Conservation (phyloP, 2,329 filamentous ascomycete species). For the Penicillium sp. region DNA sequence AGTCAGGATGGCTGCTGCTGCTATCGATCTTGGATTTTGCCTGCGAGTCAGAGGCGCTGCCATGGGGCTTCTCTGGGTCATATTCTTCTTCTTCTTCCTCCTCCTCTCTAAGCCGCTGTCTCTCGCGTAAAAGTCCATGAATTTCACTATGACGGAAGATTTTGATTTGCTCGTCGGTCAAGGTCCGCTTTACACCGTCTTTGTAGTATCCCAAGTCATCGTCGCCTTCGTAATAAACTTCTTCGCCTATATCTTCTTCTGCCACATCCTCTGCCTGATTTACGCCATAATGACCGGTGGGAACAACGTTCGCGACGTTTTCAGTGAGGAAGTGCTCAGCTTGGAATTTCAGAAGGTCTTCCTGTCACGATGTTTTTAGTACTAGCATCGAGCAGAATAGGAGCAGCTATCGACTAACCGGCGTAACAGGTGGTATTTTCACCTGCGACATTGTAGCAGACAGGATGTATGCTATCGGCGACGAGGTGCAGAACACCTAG, state of each 20-base stretch:
- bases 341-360: conserved; percentile 59
- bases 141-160: conserved; percentile 90
- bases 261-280: background rate
- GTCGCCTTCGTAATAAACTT: conserved; percentile 26
- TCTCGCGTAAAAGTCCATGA: conserved; percentile 61
- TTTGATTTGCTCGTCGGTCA: conserved; percentile 85
- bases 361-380: conserved; percentile 35
- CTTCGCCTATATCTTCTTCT: conserved; percentile 20
- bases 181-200: conserved; percentile 80
- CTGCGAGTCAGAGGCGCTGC: background rate
- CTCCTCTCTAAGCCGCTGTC: conserved; percentile 29
- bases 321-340: conserved; percentile 53
- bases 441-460: conserved; percentile 16
- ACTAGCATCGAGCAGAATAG: background rate
- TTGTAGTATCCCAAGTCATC: conserved; percentile 77
- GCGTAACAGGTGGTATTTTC: conserved; percentile 32
- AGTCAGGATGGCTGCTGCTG: background rate
- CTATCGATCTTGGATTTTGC: background rate
- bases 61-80: background rate
- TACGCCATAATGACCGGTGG: background rate
- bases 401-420: conserved; percentile 22
- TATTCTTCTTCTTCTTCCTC: conserved; percentile 16
- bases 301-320: conserved; percentile 10
- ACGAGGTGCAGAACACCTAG: background rate
- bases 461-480: background rate